Conservation (phyloP, 2,329 filamentous ascomycete genomes). For the Pseudocercospora fuligena region DNA sequence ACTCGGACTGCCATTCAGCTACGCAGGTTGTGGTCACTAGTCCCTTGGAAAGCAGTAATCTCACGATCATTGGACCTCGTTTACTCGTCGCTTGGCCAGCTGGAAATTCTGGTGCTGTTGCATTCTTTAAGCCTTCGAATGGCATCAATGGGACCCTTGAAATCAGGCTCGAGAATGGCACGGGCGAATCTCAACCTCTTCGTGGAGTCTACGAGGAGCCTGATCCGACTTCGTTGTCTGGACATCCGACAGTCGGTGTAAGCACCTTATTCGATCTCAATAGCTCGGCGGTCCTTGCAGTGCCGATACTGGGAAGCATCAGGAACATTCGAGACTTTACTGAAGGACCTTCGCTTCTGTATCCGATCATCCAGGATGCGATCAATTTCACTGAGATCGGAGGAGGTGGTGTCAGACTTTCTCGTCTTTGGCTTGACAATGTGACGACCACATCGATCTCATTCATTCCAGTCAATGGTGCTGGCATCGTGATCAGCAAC, state of each 20-base stretch:
- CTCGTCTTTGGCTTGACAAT: slow-evolving; percentile 66
- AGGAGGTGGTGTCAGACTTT: slow-evolving; percentile 54
- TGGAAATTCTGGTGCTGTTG: slow-evolving; percentile 65
- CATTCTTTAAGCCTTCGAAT: slow-evolving; percentile 61
- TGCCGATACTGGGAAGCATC: slow-evolving; percentile 66
- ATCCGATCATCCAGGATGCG: slow-evolving; percentile 60
- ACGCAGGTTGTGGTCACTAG: slow-evolving; percentile 66
- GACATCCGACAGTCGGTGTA: slow-evolving; percentile 55
- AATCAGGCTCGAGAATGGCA: slow-evolving; percentile 59
- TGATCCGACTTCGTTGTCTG: slow-evolving; percentile 24
- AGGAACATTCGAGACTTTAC: slow-evolving; percentile 67
- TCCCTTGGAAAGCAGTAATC: slow-evolving; percentile 58
- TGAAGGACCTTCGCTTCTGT: slow-evolving; percentile 61
- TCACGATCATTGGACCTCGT: slow-evolving; percentile 62
- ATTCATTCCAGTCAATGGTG: slow-evolving; percentile 47
- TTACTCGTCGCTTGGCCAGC: slow-evolving; percentile 65
- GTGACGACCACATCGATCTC: slow-evolving; percentile 60
- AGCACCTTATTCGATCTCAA: slow-evolving; percentile 62
- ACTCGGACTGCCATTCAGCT: slow-evolving; percentile 65
- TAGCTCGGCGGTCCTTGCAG: slow-evolving; percentile 58
- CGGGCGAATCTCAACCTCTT: slow-evolving; percentile 50
- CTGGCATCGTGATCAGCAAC: slow-evolving; percentile 45
- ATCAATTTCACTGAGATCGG: slow-evolving; percentile 49
- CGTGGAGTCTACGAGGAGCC: slow-evolving; percentile 50
- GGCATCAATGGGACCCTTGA: slow-evolving; percentile 59